Evolutionary conservation across 73 alveolate species (phyloP), one percentile per base, ranked within the genome.

Genomic region (Paramecium sonneborni): DNA sequence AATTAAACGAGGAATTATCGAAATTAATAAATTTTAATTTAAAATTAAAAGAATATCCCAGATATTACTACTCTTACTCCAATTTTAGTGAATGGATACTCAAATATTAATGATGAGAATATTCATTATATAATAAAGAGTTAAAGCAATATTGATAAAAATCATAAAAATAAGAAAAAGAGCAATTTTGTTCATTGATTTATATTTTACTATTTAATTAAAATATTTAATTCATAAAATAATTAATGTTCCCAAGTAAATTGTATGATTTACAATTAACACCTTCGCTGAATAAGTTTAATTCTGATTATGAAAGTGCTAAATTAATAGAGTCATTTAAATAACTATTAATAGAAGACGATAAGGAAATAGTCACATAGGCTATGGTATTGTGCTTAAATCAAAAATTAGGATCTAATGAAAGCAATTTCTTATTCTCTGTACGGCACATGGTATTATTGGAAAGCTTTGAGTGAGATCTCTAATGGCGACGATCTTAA

Each of bases 261-360:
- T 44, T 79, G 41, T 79, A 79, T 44, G 90, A 79, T 79, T 79
- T 79, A 41, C 74, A 79, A 46, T 79, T 79, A 62, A 79, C 90
- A n/a, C 90, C 90, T 20, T 79, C 90, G 15, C 26, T 79, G 11
- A 41, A 41, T 43, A 79, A 79, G 55, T 79, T 79, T 62, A 79
- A 79, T 46, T 43, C 69, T 24, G 69, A 79, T 39, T 79, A 41
- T 24, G 70, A 79, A 41, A 79, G 90, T 79, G 72, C 44, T 11
- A 79, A 79, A 44, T 18, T 39, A 15, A 79, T 79, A 9, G 69
- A 39, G 41, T 43, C 44, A 79, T 79, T 79, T 39, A 38, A 24
- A 38, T 28, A 79, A 79, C 43, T 79, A 26, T 44, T 79, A 24
- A 23, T 21, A 10, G 90, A 79, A 14, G 90, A 79, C 55, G 74